Evolutionary conservation across 73 alveolate species (phyloP).

Genomic region (Stentor coeruleus): DNA sequence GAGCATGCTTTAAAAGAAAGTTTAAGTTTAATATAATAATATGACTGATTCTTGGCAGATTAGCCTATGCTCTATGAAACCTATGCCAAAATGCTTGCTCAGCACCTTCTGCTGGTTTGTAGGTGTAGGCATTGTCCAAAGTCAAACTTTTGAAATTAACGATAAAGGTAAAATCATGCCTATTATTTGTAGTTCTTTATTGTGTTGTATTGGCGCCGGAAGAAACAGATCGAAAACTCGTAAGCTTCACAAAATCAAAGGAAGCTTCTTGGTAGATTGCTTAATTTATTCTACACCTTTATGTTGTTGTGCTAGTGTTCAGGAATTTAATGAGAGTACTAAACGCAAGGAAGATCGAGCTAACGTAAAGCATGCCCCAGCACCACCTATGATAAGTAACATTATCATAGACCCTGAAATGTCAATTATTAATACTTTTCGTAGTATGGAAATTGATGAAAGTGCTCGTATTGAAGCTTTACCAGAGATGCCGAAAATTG

Average conservation of each 20-base stretch:
- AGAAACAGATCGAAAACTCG: background rate
- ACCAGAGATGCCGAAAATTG: background rate
- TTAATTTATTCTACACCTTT: background rate
- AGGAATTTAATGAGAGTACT: background rate
- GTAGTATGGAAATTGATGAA: too few species aligned
- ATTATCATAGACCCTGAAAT: background rate
- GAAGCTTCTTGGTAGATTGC: conserved; percentile 14
- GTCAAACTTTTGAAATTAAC: background rate
- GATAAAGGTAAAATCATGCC: background rate
- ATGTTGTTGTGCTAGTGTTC: background rate
- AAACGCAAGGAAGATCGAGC: too few species aligned
- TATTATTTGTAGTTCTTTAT: background rate
- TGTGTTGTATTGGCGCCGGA: conserved; percentile 4
- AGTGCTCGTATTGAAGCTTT: too few species aligned
- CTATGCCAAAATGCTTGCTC: background rate
- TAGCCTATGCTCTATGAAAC: background rate
- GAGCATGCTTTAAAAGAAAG: too few species aligned
- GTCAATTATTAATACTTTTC: background rate
- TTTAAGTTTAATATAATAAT: too few species aligned
- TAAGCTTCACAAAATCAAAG: background rate
- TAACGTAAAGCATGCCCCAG: too few species aligned
- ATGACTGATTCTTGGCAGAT: conserved; percentile 13
- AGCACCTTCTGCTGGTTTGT: background rate
- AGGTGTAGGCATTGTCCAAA: conserved; percentile 8
- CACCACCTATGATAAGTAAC: background rate